phyloP scores from a whole-genome alignment of 73 alveolate species.

The Symbiodinium natans region DNA sequence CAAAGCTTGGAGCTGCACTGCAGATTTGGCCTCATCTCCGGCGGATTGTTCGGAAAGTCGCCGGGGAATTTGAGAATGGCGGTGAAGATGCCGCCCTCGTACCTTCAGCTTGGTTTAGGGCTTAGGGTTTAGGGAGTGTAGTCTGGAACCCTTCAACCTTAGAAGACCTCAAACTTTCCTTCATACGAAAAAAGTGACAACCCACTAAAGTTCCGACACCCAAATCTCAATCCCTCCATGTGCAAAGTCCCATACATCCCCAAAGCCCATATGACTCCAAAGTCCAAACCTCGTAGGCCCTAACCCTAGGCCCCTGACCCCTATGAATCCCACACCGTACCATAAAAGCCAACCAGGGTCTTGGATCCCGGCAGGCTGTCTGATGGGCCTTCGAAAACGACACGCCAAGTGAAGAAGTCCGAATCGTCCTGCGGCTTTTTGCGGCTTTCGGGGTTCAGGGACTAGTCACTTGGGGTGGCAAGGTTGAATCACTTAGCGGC shows the following conservation, averaged over 20 bases:
- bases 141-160: no score
- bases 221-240: no score
- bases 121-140: no score
- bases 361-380: constrained; percentile 95
- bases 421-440: constrained; percentile 92
- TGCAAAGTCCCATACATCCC: no score
- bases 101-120: constrained; percentile 28
- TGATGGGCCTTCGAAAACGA: constrained; percentile 97
- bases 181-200: no score
- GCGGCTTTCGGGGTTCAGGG: background rate
- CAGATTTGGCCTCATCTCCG: constrained; percentile 96
- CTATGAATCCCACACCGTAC: no score
- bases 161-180: no score
- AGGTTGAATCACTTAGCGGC: no score
- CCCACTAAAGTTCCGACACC: no score
- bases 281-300: no score
- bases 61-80: constrained; percentile 97
- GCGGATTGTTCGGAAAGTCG: constrained; percentile 98
- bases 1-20: background rate
- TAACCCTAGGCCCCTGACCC: no score
- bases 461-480: background rate
- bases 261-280: no score
- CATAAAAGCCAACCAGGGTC: background rate
- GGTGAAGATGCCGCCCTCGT: constrained; percentile 97
- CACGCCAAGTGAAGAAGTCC: constrained; percentile 97